phyloP scores from a whole-genome alignment of 2,329 filamentous ascomycete genomes.

The Huntiella abstrusa region DNA sequence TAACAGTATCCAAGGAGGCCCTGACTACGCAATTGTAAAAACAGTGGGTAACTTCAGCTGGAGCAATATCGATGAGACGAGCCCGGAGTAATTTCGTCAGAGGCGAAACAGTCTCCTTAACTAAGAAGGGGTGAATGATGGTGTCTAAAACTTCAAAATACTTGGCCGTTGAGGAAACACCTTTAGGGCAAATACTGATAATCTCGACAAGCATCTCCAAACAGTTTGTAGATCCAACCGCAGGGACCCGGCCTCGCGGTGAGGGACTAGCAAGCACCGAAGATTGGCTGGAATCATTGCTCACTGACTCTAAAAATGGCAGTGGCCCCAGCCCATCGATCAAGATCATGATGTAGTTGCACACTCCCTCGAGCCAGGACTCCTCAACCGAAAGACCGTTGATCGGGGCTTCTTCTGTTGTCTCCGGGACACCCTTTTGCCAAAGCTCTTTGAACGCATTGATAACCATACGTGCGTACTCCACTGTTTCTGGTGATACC shows the following conservation, averaged over 20 bases:
- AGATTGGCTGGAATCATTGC: conserved; percentile 27
- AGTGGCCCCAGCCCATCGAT: conserved; percentile 34
- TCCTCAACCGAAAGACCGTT: conserved; percentile 11
- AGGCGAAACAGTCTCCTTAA: conserved; percentile 21
- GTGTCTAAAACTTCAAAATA: conserved; percentile 28
- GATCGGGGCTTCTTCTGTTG: conserved; percentile 29
- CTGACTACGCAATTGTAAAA: conserved; percentile 6
- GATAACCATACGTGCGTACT: conserved; percentile 34
- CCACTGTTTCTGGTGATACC: conserved; percentile 63
- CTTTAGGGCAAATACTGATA: conserved; percentile 31
- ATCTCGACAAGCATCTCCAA: conserved; percentile 43
- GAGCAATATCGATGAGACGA: conserved; percentile 1
- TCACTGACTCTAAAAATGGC: conserved; percentile 43
- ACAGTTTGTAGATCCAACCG: not conserved
- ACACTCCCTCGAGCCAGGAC: conserved; percentile 35
- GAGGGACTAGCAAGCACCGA: not conserved
- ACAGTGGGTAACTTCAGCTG: not conserved
- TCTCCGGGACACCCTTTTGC: conserved; percentile 30
- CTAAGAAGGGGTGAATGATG: conserved; percentile 40
- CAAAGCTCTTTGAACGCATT: conserved; percentile 7
- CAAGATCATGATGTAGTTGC: conserved; percentile 29
- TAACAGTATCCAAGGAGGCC: not conserved
- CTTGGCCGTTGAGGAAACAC: conserved; percentile 27
- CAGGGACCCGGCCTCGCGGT: not conserved
- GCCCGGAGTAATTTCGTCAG: conserved; percentile 1